These are phyloP conservation scores for Acacia melanoxylon DNA, from an alignment of 306 rosid species.

Conservation along the genomic window DNA sequence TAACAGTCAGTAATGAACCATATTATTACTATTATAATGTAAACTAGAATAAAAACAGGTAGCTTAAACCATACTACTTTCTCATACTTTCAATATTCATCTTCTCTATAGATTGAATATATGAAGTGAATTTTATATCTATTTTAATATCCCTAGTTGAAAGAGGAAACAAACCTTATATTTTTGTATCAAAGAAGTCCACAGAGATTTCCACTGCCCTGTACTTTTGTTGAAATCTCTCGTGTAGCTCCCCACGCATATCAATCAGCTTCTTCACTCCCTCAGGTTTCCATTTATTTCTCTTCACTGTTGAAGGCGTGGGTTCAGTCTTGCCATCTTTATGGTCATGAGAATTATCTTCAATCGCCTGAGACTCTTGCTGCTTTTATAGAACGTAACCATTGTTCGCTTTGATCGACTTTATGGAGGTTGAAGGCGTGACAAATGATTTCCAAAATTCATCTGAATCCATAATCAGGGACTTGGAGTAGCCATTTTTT, in stretches of 20 bases:
- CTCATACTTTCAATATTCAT: too few relatives aligned
- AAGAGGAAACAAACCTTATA: slow-evolving; percentile 63
- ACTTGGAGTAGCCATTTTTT: slow-evolving; percentile 42
- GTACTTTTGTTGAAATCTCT: slow-evolving; percentile 51
- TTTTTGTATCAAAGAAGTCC: slow-evolving; percentile 81
- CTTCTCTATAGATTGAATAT: too few relatives aligned
- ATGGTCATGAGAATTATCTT: slow-evolving; percentile 42
- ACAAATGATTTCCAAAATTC: slow-evolving; percentile 64
- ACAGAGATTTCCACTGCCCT: slow-evolving; percentile 83
- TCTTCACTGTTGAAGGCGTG: slow-evolving; percentile 44
- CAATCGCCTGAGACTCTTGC: slow-evolving; percentile 31
- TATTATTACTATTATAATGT: neutral
- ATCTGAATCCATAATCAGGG: slow-evolving; percentile 44
- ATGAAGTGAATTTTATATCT: too few relatives aligned
- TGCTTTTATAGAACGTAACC: slow-evolving; percentile 40
- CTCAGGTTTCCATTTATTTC: slow-evolving; percentile 77
- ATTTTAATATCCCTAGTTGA: neutral
- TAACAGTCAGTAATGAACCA: neutral
- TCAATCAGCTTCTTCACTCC: slow-evolving; percentile 71
- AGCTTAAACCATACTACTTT: neutral
- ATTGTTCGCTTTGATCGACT: slow-evolving; percentile 44
- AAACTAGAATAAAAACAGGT: neutral
- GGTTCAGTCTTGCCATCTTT: slow-evolving; percentile 36
- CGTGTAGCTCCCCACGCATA: slow-evolving; percentile 47
- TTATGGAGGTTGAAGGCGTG: slow-evolving; percentile 39